Evolutionary conservation across 108 stramenopile species (phyloP), one percentile per base, ranked within the genome.

Genomic region (Nitzschia sp.): DNA sequence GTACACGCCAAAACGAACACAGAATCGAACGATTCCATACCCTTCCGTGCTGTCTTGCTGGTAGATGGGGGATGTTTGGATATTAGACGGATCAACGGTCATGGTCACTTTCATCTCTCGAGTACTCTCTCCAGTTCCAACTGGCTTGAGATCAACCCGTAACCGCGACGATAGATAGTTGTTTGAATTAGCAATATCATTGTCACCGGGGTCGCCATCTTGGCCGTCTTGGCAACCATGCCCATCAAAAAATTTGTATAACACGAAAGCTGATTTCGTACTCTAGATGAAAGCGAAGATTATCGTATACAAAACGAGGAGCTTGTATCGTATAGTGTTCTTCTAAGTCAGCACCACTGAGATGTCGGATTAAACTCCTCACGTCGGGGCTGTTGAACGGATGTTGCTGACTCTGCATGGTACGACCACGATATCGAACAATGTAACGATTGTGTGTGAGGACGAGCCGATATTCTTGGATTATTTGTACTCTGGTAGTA

Each of bases 1-100:
- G 58, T 59, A 59, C 15, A 32, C 31, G 11, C 26, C 31, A 31
- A 59, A 59, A 30, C 58, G 58, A n/a, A 59, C 58, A 29, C 58
- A 59, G n/a, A 59, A 59, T 8, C n/a, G 6, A n/a, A 59, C 27
- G 15, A 11, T 32, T 31, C 9, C 58, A 32, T 28, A 32, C 19
- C 8, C 13, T 15, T 6, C 8, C n/a, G n/a, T n/a, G n/a, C n/a
- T n/a, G 9, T 18, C 27, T 25, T 29, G 19, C 9, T 23, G 17
- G 31, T 32, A 29, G 29, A 59, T 6, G 6, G 58, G 58, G 31
- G 30, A 32, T 9, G 5, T 8, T 32, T 31, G 13, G 58, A 59
- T 59, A 6, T 5, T 8, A 9, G 8, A 15, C n/a, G 31, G 30
- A 32, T 59, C 58, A 6, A 59, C 8, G 31, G 6, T 29, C 13